Evolutionary conservation across 208 protist species (phyloP), one percentile per base, ranked within the genome.

Genomic region (Trypanosoma vivax): DNA sequence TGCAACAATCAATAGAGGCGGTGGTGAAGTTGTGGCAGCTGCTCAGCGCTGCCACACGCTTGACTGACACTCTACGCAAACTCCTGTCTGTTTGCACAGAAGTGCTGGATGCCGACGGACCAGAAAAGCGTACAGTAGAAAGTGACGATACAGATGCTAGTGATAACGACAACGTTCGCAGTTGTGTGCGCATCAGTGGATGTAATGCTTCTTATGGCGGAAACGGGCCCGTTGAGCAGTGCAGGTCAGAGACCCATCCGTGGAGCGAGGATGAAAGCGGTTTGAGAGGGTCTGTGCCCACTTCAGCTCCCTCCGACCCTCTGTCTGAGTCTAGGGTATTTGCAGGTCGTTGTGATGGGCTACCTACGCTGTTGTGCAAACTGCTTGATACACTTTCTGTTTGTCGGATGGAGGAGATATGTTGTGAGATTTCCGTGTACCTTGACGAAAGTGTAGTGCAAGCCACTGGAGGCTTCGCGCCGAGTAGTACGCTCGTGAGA

Each of bases 331-430:
- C n/a, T n/a, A n/a, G n/a, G n/a, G n/a, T n/a, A n/a, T n/a, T n/a
- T n/a, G n/a, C n/a, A n/a, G n/a, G n/a, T n/a, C n/a, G n/a, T n/a
- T n/a, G 29, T 9, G 13, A 9, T 11, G 50, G n/a, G 14, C 18
- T 41, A 25, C 59, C 73, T 0, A 57, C 51, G 29, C 57, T 85
- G 28, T 60, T 85, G 13, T 47, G 66, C 33, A 79, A 65, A 31
- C 63, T 85, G 14, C 51, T 65, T 30, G 43, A 73, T 5, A 72
- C 73, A 18, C 60, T 85, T 3, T 59, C 30, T 2, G 56, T 63
- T 23, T 85, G 73, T 46, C 62, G 60, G 29, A 67, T 85, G 50
- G 49, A 42, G 5, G 62, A 69, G 16, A 57, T 85, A 30, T 50
- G 33, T 25, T 37, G 55, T 23, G 53, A 74, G 18, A 70, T 80